Evolutionary conservation across 1,284 basidiomycete species (phyloP), one percentile per base, ranked within the genome.

Genomic region (Apiotrichum domesticum): DNA sequence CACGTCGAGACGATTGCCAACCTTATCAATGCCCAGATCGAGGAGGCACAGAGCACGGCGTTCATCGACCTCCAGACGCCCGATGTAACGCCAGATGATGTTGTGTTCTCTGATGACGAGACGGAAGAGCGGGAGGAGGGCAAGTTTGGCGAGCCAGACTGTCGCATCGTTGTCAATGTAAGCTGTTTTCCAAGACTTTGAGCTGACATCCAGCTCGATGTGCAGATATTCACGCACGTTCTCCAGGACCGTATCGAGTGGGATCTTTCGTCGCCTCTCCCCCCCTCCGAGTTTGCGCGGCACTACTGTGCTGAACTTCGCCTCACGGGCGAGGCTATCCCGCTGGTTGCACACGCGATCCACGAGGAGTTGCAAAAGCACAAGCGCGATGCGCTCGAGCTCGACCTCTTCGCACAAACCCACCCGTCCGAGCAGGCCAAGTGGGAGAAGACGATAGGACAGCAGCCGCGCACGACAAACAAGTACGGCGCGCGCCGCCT

Each of bases 201-300:
- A 6, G n/a, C 32, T 39, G 51, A 42, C 33, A 39, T 39, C 15
- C 75, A 96, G 90, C 90, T 98, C 73, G 94, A 98, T 76, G 90
- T 98, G n/a, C 95, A 98, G 75, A 89, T 98, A 70, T 87, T 87
- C 47, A 89, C 87, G 15, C 82, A 92, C 72, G 90, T 95, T 73
- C 82, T 98, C 1, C 81, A 88, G 56, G 95, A 98, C 77, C 89
- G 94, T 63, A 90, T 98, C 66, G 96, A 98, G 77, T 98, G 96
- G 96, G 95, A 98, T 75, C 82, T 98, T 6, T 84, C 91, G 35
- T 97, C 94, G 0, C 83, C 87, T 0, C 83, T 98, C 14, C 94
- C 93, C 0, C 95, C 95, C 0, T 87, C 95, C 70, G 80, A 80
- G 1, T 98, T 98, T 69, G 85, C 95, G 0, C 77, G 79, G 40